Base-by-base conservation (phyloP, 805 yeast species). In the Barnettozyma vustinii region DNA sequence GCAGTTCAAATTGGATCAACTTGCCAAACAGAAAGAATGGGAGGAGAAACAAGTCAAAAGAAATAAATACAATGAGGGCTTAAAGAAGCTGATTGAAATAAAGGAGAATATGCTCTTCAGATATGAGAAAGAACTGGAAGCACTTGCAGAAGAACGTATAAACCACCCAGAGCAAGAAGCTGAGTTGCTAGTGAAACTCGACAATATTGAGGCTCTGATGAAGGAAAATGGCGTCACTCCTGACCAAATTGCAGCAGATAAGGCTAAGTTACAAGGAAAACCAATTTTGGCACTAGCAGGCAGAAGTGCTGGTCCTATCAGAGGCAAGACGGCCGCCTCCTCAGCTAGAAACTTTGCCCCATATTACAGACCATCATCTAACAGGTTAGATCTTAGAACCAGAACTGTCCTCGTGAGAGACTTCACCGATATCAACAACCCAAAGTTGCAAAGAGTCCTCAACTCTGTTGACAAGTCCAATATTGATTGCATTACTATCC, bases 11-110 rank as follows among this genome's bases (percentile, higher is more conserved):
- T 56, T 59, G 26, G 54, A 62, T 50, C 78, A 73, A 54, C 64
- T 55, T 7, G 69, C 63, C 47, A 68, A 65, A 53, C 80, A 75
- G 55, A 61, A 57, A 50, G 69, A 63, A 53, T 70, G 69, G 54
- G 74, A 72, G 50, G 72, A 62, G 49, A 67, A 67, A 51, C 64
- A 63, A 52, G 59, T 54, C 16, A 63, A 65, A 54, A 65, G 66
- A 54, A 57, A 62, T 39, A 68, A 58, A 40, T 59, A 62, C 42
- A 67, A 67, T 19, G 64, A 57, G 8, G 59, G 62, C 45, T 53
- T 72, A 40, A 59, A 62, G 52, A 56, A 65, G 45, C 42, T 68
- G 25, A 62, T 69, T 40, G 63, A 52, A 19, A 52, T 65, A 47
- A 73, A 69, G 46, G 69, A 66, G 42, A 63, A 54, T 18, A 55